A percentile compares a stretch with the other conserved stretches of the same genome.
Conservation (phyloP, 768 basidiomycete species). For the Boletus sp. region DNA sequence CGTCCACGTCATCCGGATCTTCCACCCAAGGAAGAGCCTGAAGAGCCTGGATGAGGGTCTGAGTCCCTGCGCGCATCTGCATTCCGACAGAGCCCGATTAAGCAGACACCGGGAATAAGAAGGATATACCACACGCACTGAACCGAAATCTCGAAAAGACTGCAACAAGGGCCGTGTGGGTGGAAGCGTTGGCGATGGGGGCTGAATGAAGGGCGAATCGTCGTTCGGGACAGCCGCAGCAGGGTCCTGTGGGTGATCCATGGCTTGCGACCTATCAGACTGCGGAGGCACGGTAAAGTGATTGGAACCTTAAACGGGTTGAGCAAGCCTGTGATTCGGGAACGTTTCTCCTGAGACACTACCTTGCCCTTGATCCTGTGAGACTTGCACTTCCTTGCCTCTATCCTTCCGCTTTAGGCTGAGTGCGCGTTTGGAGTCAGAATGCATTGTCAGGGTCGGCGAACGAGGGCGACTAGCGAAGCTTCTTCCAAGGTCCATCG, state of each 20-base stretch:
- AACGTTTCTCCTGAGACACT: conserved; percentile 27
- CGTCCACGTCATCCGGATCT: conserved; percentile 68
- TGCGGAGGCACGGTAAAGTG: conserved; percentile 23
- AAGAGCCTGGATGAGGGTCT: conserved; percentile 84
- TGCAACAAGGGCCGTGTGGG: conserved; percentile 45
- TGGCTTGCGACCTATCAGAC: conserved; percentile 9
- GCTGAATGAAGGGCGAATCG: conserved; percentile 69
- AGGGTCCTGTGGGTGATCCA: conserved; percentile 6
- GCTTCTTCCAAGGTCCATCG: conserved; percentile 65
- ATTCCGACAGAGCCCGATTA: conserved; percentile 6
- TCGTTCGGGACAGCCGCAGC: conserved; percentile 31
- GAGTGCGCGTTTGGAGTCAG: conserved; percentile 51
- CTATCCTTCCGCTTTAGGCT: conserved; percentile 54
- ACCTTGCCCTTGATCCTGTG: conserved; percentile 31
- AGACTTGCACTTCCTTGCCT: conserved; percentile 37
- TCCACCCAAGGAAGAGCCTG: conserved; percentile 82
- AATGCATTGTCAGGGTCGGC: conserved; percentile 27
- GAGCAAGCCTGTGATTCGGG: conserved; percentile 5
- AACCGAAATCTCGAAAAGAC: conserved; percentile 66
- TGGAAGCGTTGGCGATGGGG: conserved; percentile 59
- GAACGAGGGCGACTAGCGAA: conserved; percentile 41
- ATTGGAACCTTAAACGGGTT: conserved; percentile 11
- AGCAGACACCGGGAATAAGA: neutral
- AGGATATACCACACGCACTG: conserved; percentile 46
- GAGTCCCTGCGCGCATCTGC: conserved; percentile 85